Evolutionary conservation across 108 stramenopile genomes (phyloP), one percentile per base, ranked within the genome.

Genomic region (Mediolabrus comicus): DNA sequence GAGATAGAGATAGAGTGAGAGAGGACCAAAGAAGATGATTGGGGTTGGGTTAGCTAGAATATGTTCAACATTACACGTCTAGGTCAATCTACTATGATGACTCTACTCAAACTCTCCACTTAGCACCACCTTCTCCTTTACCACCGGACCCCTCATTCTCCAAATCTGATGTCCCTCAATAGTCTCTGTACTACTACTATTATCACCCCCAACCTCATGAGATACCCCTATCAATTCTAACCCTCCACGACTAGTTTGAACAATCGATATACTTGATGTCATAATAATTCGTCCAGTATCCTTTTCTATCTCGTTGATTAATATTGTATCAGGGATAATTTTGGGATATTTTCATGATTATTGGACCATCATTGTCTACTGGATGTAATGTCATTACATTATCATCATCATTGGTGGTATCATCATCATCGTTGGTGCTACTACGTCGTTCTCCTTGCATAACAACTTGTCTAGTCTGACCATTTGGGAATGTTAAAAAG

Each of bases 221-320:
- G 69, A 63, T 0, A 70, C 62, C 36, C 62, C 59, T 1, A 76
- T 41, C 49, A 76, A 34, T 34, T 76, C 69, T 4, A 29, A 38
- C 1, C 46, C 29, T 57, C 32, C 11, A 4, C 8, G n/a, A n/a
- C n/a, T 16, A 24, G 62, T 49, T 10, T 61, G 25, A 19, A 71
- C 49, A 22, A 71, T 6, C 3, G 75, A 64, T 46, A 76, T 34
- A 56, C 75, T 76, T 2, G 69, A 52, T 4, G 75, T 76, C 62
- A 71, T 52, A 28, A 71, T 64, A 13, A 76, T 53, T 28, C 24
- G 71, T 4, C 62, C 70, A 29, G 60, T 65, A 11, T 27, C 69
- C 19, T 46, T 64, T 27, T 71, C 69, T 4, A 76, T 32, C 28
- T 76, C 75, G 30, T 76, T 63, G 25, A 76, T 34, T 52, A 76